phyloP scores from a whole-genome alignment of 1,139 yeast genomes.

The Pneumocystis sp. region DNA sequence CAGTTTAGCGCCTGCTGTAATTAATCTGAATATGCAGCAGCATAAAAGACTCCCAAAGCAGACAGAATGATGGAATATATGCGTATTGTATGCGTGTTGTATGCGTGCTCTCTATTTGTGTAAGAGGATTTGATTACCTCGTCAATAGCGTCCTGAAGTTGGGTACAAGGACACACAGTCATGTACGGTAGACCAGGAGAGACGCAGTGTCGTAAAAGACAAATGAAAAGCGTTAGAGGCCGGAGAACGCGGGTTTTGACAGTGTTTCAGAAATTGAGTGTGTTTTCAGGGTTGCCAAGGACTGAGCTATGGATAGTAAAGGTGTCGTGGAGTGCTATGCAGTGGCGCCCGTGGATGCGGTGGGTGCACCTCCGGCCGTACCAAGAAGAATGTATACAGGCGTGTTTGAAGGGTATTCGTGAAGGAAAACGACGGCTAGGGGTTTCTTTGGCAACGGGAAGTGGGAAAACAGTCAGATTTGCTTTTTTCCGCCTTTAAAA shows the following conservation, averaged over 20 bases:
- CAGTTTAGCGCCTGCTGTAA: too few species aligned
- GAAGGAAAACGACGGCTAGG: slow-evolving; percentile 48
- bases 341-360: background rate
- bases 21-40: too few species aligned
- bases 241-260: background rate
- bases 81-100: too few species aligned
- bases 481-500: background rate
- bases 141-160: slow-evolving; percentile 79
- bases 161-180: slow-evolving; percentile 32
- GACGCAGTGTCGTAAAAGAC: too few species aligned
- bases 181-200: too few species aligned
- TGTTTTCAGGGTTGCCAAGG: background rate
- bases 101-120: background rate
- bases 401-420: slow-evolving; percentile 37
- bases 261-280: background rate
- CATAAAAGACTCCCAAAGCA: too few species aligned
- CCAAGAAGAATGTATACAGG: slow-evolving; percentile 54
- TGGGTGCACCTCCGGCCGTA: slow-evolving; percentile 32
- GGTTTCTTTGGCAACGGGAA: slow-evolving; percentile 84
- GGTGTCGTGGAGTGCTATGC: background rate
- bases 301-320: background rate
- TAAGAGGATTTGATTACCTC: slow-evolving; percentile 30
- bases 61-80: background rate
- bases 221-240: background rate
- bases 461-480: slow-evolving; percentile 63